phyloP scores from a whole-genome alignment of 208 protist genomes.

The Crithidia bombi region DNA sequence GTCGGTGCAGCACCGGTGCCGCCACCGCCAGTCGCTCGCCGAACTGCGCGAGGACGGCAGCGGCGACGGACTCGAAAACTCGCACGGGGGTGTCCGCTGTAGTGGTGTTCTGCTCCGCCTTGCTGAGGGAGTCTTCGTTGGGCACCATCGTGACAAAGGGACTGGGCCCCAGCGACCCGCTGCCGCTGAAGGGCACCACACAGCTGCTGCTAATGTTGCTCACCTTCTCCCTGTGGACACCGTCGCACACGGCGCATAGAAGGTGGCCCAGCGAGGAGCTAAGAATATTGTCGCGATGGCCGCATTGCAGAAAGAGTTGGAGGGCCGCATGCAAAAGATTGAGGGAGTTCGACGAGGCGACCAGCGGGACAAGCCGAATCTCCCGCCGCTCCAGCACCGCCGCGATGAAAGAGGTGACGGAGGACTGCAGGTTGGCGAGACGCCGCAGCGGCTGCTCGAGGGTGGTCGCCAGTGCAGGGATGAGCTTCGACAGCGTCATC shows the following conservation, averaged over 20 bases:
- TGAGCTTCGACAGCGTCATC: constrained; percentile 33
- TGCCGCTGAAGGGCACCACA: neutral
- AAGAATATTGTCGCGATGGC: constrained; percentile 61
- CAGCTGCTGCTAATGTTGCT: neutral
- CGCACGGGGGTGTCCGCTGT: neutral
- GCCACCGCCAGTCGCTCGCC: constrained; percentile 31
- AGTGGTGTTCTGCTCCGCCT: constrained; percentile 18
- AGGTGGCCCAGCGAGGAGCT: constrained; percentile 54
- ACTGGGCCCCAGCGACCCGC: constrained; percentile 5
- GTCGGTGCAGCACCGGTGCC: constrained; percentile 39
- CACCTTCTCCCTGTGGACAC: constrained; percentile 58
- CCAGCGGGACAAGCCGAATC: constrained; percentile 23
- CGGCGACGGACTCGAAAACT: constrained; percentile 35
- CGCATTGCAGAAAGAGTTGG: constrained; percentile 43
- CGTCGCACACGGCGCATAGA: constrained; percentile 46
- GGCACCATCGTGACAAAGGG: constrained; percentile 32
- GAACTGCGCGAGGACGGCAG: constrained; percentile 33
- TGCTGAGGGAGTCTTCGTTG: constrained; percentile 38
- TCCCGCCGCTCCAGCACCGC: constrained; percentile 34
- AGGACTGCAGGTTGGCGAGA: constrained; percentile 60
- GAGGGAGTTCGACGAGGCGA: constrained; percentile 6
- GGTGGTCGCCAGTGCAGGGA: constrained; percentile 21
- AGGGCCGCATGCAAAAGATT: constrained; percentile 46
- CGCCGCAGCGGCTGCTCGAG: constrained; percentile 34
- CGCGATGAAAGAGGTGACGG: constrained; percentile 48